Percentiles rank a stretch among this genome's conserved stretches.
phyloP scores from a whole-genome alignment of 345 rosid genomes.

The Brassica carinata region DNA sequence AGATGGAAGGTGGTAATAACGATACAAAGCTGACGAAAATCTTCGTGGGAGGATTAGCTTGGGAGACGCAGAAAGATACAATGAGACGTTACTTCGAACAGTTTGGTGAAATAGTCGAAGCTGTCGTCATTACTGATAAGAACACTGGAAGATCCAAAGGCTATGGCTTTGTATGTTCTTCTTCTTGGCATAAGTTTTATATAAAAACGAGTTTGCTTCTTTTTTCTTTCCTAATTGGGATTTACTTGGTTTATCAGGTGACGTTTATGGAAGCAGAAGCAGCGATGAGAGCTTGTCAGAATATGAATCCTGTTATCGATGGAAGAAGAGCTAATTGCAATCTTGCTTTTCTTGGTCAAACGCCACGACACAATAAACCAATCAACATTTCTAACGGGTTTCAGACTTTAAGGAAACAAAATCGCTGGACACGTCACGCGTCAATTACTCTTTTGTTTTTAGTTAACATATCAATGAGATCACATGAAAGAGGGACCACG shows the following conservation, averaged over 20 bases:
- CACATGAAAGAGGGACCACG: slow-evolving; percentile 45
- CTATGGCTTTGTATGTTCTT: slow-evolving; percentile 78
- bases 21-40: slow-evolving; percentile 85
- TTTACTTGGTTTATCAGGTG: slow-evolving; percentile 26
- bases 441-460: not conserved
- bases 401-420: slow-evolving; percentile 45
- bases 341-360: slow-evolving; percentile 65
- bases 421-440: slow-evolving; percentile 41
- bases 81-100: slow-evolving; percentile 91
- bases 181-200: not conserved
- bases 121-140: slow-evolving; percentile 87
- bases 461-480: slow-evolving; percentile 14
- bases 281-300: slow-evolving; percentile 67
- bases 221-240: not conserved
- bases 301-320: slow-evolving; percentile 66
- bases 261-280: slow-evolving; percentile 73
- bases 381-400: slow-evolving; percentile 32
- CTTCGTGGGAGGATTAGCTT: slow-evolving; percentile 94
- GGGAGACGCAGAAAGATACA: slow-evolving; percentile 93
- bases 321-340: slow-evolving; percentile 76
- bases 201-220: not conserved
- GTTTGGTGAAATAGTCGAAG: slow-evolving; percentile 94
- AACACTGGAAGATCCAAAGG: slow-evolving; percentile 95
- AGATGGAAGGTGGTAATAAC: slow-evolving; percentile 50
- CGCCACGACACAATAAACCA: slow-evolving; percentile 27